Conservation (phyloP, 805 yeast species). For the Yueomyces sp. region DNA sequence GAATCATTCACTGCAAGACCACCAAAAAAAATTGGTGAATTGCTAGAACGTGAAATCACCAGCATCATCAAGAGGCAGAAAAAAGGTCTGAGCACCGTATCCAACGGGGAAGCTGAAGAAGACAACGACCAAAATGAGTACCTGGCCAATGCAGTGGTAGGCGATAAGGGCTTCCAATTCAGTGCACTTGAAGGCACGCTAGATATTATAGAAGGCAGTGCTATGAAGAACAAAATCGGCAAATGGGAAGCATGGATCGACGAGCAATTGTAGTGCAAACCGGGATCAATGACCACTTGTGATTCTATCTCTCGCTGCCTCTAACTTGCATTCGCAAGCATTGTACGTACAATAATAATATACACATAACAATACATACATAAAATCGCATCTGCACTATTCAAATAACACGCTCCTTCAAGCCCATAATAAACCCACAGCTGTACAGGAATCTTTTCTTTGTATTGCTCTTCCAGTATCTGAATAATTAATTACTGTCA, state of each 20-base stretch:
- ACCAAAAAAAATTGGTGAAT: conserved; percentile 39
- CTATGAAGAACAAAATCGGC: conserved; percentile 38
- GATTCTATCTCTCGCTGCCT: too few species aligned
- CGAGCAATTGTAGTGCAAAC: conserved; percentile 28
- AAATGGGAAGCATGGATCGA: conserved; percentile 72
- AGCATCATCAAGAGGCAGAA: conserved; percentile 33
- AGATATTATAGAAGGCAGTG: conserved; percentile 63
- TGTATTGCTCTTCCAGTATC: too few species aligned
- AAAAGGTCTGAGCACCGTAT: conserved; percentile 33
- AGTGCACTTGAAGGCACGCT: conserved; percentile 60
- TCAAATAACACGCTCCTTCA: too few species aligned
- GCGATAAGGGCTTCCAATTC: conserved; percentile 39
- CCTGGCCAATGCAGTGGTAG: conserved; percentile 23
- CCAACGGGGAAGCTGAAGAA: conserved; percentile 14
- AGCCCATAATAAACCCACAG: too few species aligned
- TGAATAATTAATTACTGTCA: too few species aligned
- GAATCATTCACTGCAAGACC: conserved; percentile 81
- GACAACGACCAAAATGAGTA: conserved; percentile 13
- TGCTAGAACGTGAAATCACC: conserved; percentile 53
- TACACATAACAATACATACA: too few species aligned
- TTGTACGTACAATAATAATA: too few species aligned
- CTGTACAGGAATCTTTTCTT: too few species aligned
- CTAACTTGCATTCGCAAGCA: too few species aligned
- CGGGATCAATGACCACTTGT: too few species aligned
- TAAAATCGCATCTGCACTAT: too few species aligned